Evolutionary conservation across 2,329 filamentous ascomycete genomes (phyloP).

Genomic region (Anthostomella pinea): DNA sequence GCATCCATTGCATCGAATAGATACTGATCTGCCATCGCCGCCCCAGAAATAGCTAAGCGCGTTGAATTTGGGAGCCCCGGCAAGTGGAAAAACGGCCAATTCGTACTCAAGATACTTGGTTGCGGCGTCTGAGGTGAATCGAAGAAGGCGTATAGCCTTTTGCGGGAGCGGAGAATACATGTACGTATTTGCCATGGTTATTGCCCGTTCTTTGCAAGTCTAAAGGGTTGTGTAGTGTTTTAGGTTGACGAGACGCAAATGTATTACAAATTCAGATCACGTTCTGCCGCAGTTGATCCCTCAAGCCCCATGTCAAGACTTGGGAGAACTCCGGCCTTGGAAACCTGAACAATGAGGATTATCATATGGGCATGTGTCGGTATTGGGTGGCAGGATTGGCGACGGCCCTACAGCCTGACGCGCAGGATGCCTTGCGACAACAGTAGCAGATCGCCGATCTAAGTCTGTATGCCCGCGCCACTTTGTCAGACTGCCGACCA

Average conservation of each 20-base stretch:
- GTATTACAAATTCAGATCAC: too few relatives aligned
- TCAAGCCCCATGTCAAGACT: too few relatives aligned
- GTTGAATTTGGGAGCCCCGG: not conserved
- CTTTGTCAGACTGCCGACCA: too few relatives aligned
- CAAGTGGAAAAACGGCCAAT: not conserved
- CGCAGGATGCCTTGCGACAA: too few relatives aligned
- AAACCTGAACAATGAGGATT: too few relatives aligned
- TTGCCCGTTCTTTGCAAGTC: not conserved
- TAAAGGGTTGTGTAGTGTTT: not conserved
- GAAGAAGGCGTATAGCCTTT: not conserved
- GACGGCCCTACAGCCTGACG: too few relatives aligned
- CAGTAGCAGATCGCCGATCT: too few relatives aligned
- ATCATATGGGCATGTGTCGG: too few relatives aligned
- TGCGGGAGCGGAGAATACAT: not conserved
- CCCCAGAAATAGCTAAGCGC: conserved; percentile 1
- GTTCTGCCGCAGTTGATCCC: too few relatives aligned
- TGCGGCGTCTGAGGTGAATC: not conserved
- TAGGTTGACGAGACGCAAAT: not conserved
- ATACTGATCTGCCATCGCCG: not conserved
- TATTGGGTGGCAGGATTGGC: too few relatives aligned
- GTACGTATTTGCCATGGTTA: not conserved
- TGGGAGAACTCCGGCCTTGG: too few relatives aligned
- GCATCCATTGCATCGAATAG: not conserved
- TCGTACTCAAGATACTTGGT: not conserved
- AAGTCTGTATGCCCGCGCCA: too few relatives aligned